phyloP scores from a whole-genome alignment of 176 grass and related monocot species.

The Lolium rigidum region DNA sequence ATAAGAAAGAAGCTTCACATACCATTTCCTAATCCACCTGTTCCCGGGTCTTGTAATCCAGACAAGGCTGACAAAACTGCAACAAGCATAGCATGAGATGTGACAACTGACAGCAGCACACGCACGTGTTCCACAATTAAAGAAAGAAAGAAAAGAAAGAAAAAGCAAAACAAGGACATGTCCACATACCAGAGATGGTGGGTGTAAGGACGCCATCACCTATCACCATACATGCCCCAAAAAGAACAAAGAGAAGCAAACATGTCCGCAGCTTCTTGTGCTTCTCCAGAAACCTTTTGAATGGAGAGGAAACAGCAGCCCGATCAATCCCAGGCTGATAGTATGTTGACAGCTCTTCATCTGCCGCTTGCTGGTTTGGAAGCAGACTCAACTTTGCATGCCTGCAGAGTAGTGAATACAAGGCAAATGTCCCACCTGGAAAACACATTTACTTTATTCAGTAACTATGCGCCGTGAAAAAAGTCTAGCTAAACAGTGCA shows the following conservation, averaged over 20 bases:
- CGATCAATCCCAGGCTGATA: slow-evolving; percentile 55
- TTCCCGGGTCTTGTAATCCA: slow-evolving; percentile 45
- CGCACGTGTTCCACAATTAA: neutral
- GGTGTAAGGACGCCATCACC: slow-evolving; percentile 72
- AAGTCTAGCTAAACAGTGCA: neutral
- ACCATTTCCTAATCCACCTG: slow-evolving; percentile 54
- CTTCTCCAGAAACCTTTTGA: slow-evolving; percentile 77
- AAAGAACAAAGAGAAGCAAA: slow-evolving; percentile 74
- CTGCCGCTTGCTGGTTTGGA: slow-evolving; percentile 76
- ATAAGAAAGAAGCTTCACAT: slow-evolving; percentile 17
- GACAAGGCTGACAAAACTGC: slow-evolving; percentile 71
- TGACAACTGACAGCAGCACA: slow-evolving; percentile 14
- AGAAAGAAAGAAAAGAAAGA: neutral
- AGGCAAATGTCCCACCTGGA: slow-evolving; percentile 65
- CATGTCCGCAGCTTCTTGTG: slow-evolving; percentile 67
- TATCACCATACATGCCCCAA: slow-evolving; percentile 77
- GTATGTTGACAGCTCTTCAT: slow-evolving; percentile 74
- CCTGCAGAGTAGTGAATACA: slow-evolving; percentile 79
- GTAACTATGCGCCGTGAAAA: neutral
- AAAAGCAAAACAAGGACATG: slow-evolving; percentile 6
- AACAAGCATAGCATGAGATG: slow-evolving; percentile 22
- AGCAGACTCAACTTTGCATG: slow-evolving; percentile 76
- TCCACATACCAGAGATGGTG: slow-evolving; percentile 59
- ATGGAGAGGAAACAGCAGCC: slow-evolving; percentile 48
- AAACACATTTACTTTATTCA: slow-evolving; percentile 28